phyloP scores from a whole-genome alignment of 2,329 filamentous ascomycete genomes.

The Colletotrichum tabaci region DNA sequence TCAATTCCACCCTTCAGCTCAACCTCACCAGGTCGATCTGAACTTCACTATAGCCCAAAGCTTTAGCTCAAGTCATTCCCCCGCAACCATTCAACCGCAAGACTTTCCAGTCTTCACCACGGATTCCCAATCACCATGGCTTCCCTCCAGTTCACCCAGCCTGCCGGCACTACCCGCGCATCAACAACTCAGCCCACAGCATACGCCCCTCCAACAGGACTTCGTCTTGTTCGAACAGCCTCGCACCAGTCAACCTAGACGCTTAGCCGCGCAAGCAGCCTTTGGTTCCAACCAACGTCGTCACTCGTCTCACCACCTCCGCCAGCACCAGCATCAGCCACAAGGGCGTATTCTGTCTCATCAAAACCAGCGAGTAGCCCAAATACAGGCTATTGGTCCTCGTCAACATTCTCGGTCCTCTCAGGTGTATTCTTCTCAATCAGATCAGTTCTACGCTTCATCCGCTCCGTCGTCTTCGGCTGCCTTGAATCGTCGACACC shows the following conservation, averaged over 20 bases:
- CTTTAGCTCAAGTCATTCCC: conserved; percentile 66
- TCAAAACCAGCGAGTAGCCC: conserved; percentile 72
- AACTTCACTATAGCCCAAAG: conserved; percentile 89
- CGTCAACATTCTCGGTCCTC: conserved; percentile 62
- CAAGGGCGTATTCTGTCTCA: conserved; percentile 51
- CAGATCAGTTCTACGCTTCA: conserved; percentile 76
- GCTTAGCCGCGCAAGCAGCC: conserved; percentile 51
- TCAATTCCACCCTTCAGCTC: conserved; percentile 78
- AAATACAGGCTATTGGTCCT: conserved; percentile 72
- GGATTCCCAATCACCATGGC: conserved; percentile 87
- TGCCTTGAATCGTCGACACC: conserved; percentile 66
- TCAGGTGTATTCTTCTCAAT: conserved; percentile 63
- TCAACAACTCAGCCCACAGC: conserved; percentile 61
- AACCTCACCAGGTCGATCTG: conserved; percentile 80
- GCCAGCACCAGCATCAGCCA: conserved; percentile 62
- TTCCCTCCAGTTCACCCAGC: conserved; percentile 77
- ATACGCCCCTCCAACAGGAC: conserved; percentile 73
- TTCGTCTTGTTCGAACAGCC: conserved; percentile 82
- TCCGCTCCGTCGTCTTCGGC: conserved; percentile 74
- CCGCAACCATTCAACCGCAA: conserved; percentile 74
- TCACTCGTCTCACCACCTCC: conserved; percentile 60
- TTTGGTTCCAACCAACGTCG: conserved; percentile 55
- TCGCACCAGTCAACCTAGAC: conserved; percentile 60
- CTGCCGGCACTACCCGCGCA: conserved; percentile 74
- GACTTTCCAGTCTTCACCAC: conserved; percentile 85